Evolutionary conservation across 1,284 basidiomycete genomes (phyloP), one percentile per base, ranked within the genome.

Genomic region (Apiotrichum veenhuisii): DNA sequence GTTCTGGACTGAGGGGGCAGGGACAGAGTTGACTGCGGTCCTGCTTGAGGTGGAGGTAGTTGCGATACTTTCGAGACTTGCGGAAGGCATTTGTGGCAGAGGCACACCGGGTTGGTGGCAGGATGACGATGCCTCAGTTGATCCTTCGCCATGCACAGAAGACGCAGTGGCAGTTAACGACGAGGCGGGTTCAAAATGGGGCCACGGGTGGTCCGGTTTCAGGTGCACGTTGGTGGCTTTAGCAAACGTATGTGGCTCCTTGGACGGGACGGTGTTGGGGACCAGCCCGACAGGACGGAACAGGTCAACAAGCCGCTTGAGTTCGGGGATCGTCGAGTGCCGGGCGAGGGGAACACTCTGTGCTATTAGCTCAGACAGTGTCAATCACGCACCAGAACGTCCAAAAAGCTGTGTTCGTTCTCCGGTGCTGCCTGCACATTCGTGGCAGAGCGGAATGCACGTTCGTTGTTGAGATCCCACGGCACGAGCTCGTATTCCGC

Each of bases 291-390:
- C 80, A 0, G 92, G 92, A 23, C 82, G 82, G 74, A 97, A 95
- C 12, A 92, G 78, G 0, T 82, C 77, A 15, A 94, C 89, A 50
- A 96, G 87, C 3, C 79, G 76, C 60, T 85, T 85, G 1, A 97
- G 81, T 69, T 97, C 93, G 0, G 89, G 88, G 1, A 94, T 81
- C 0, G 88, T 81, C 0, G 91, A 93, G 68, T 96, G 93, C 0
- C 93, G 84, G 5, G 85, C 84, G 1, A 95, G 79, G 0, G 92
- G 89, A 0, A 90, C 85, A 4, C 89, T 81, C 91, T 93, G 65
- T 12, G 25, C 30, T 38, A 50, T 47, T 38, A 46, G 53, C 9
- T 12, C 5, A 18, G 20, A 36, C 12, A 18, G 2, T 14, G 2
- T 9, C 5, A n/a, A 27, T 4, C 20, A 22, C 40, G 18, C 40